These are phyloP conservation scores for Calocera viscosa DNA, from an alignment of 768 basidiomycete species.

Conservation along the genomic window DNA sequence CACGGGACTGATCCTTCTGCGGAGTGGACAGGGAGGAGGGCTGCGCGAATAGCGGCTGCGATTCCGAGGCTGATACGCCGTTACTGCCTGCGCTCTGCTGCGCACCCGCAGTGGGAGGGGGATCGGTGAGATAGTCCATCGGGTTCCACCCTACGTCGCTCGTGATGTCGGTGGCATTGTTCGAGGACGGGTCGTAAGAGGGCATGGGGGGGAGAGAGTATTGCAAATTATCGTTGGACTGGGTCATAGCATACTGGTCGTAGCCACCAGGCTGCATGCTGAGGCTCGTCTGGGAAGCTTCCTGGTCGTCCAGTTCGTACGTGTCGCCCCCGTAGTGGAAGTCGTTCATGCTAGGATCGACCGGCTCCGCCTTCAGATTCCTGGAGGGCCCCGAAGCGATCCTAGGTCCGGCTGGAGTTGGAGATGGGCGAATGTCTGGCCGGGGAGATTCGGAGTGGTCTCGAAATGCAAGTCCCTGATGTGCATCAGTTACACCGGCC, in stretches of 20 bases:
- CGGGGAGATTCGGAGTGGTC: not conserved
- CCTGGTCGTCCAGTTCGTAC: not conserved
- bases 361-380: constrained; percentile 4
- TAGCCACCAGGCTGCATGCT: not conserved
- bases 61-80: not conserved
- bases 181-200: not conserved
- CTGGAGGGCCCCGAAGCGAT: not conserved
- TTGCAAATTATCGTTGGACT: constrained; percentile 2
- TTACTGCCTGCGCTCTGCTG: not conserved
- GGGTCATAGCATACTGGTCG: constrained; percentile 2
- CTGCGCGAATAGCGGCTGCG: not conserved
- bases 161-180: not conserved
- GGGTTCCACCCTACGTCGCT: constrained; percentile 3
- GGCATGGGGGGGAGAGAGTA: not conserved
- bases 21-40: not conserved
- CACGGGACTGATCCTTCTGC: constrained; percentile 1
- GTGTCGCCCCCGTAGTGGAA: not conserved
- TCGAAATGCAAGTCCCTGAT: not conserved
- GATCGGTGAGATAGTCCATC: constrained; percentile 4
- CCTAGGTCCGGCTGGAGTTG: not conserved
- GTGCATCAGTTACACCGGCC: not conserved
- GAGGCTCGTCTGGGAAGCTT: not conserved
- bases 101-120: not conserved
- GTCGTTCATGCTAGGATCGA: not conserved
- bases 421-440: not conserved